Conservation (phyloP, 106 monocot genomes). For the Alisma plantagoaquatica region DNA sequence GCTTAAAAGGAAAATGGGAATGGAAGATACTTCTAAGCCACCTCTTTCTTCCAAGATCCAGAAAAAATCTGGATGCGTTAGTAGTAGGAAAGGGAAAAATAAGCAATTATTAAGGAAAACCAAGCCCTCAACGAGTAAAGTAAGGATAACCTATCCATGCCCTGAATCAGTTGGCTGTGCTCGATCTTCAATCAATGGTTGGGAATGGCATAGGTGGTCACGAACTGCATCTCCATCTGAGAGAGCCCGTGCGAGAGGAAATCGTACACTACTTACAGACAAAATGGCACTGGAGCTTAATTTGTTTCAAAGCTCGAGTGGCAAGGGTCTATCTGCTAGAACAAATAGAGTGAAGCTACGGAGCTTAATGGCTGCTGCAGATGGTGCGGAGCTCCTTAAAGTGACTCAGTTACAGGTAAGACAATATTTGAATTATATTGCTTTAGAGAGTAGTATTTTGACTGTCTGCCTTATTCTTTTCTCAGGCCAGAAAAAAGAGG, state of each 20-base stretch:
- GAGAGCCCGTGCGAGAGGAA: constrained; percentile 46
- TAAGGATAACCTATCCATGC: constrained; percentile 25
- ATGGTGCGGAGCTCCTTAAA: constrained; percentile 84
- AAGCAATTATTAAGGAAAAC: constrained; percentile 11
- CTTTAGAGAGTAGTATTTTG: not conserved
- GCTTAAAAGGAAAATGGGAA: constrained; percentile 38
- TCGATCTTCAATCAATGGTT: constrained; percentile 77
- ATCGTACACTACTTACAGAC: constrained; percentile 9
- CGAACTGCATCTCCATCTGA: constrained; percentile 65
- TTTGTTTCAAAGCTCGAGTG: constrained; percentile 33
- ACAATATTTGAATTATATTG: not conserved
- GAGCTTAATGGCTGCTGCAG: constrained; percentile 81
- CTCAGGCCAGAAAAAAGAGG: constrained; percentile 78
- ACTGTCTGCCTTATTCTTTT: not conserved
- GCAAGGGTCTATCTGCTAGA: constrained; percentile 80
- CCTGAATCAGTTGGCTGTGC: constrained; percentile 82
- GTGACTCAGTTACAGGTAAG: constrained; percentile 70
- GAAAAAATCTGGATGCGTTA: constrained; percentile 8
- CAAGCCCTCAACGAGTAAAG: constrained; percentile 16
- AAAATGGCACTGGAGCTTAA: too few species aligned
- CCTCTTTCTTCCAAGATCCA: constrained; percentile 15
- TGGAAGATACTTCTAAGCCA: constrained; percentile 10
- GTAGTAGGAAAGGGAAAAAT: constrained; percentile 18
- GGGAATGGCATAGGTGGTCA: constrained; percentile 94
- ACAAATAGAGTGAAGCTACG: constrained; percentile 88